phyloP scores from a whole-genome alignment of 163 green algal genomes.

The Volvox carteri region DNA sequence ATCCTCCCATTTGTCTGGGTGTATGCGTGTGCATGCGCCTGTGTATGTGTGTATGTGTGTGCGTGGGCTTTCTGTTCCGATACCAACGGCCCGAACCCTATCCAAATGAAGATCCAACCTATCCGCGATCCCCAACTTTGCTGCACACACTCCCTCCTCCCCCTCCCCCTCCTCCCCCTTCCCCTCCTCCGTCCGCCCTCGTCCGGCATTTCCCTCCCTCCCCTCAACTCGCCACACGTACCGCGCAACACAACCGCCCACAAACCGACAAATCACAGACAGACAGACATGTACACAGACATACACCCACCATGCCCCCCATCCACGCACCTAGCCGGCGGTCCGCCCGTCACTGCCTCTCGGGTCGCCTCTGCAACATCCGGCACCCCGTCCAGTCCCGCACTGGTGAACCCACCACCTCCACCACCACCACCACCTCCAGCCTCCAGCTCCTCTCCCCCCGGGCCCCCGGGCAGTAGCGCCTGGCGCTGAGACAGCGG shows the following conservation, averaged over 20 bases:
- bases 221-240: neutral
- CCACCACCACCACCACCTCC: too few relatives aligned
- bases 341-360: conserved; percentile 12
- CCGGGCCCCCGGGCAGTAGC: too few relatives aligned
- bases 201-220: neutral
- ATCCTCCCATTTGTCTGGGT: too few relatives aligned
- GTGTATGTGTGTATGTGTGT: too few relatives aligned
- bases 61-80: too few relatives aligned
- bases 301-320: neutral
- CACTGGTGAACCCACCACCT: conserved; percentile 72
- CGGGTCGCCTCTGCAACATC: conserved; percentile 48
- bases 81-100: too few relatives aligned
- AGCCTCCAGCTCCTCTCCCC: too few relatives aligned
- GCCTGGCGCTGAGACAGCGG: conserved; percentile 47
- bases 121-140: neutral
- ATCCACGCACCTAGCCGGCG: neutral
- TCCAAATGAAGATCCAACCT: neutral
- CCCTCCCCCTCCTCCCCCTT: neutral
- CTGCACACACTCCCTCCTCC: neutral
- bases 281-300: too few relatives aligned
- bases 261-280: too few relatives aligned
- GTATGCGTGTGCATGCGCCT: too few relatives aligned
- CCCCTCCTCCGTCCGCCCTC: neutral
- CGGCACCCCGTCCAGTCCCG: conserved; percentile 80
- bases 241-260: neutral